Percentiles rank a stretch among this genome's conserved stretches.
Conservation (phyloP, 2,329 filamentous ascomycete genomes). For the Botrytis galanthina region DNA sequence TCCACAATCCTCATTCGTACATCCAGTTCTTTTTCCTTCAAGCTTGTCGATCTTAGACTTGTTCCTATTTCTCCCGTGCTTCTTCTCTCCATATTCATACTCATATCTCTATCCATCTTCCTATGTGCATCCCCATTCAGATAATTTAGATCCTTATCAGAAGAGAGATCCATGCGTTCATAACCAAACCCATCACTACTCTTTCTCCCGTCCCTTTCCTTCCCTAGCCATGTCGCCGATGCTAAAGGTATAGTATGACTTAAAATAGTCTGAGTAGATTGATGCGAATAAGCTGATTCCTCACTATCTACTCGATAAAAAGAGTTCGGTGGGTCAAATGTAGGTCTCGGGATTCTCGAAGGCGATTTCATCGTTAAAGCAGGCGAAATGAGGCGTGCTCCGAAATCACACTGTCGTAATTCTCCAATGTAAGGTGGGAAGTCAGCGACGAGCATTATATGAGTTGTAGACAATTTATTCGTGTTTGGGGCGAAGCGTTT, state of each 20-base stretch:
- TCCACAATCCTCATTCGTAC: slow-evolving; percentile 30
- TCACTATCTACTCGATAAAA: not conserved
- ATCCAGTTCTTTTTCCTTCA: slow-evolving; percentile 31
- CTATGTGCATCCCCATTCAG: not conserved
- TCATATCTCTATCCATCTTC: not conserved
- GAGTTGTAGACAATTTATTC: not conserved
- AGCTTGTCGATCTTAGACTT: slow-evolving; percentile 21
- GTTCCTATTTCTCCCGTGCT: too few species aligned
- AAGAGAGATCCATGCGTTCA: not conserved
- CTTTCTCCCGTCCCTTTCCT: not conserved
- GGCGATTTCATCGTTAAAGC: not conserved
- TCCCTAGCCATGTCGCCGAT: not conserved
- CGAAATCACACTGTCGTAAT: not conserved
- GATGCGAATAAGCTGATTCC: not conserved
- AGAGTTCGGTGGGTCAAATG: not conserved
- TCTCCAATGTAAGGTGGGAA: slow-evolving; percentile 2
- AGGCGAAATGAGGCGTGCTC: not conserved
- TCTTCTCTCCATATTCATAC: not conserved
- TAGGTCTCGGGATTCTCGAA: not conserved
- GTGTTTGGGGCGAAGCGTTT: not conserved
- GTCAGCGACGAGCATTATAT: slow-evolving; percentile 5
- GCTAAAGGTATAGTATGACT: not conserved
- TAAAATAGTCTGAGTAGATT: not conserved
- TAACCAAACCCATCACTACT: not conserved
- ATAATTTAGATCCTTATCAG: not conserved